Percentiles rank a stretch among this genome's conserved stretches.
Evolutionary conservation across 345 rosid genomes (phyloP).

Genomic region (Eucalyptus brandiana): DNA sequence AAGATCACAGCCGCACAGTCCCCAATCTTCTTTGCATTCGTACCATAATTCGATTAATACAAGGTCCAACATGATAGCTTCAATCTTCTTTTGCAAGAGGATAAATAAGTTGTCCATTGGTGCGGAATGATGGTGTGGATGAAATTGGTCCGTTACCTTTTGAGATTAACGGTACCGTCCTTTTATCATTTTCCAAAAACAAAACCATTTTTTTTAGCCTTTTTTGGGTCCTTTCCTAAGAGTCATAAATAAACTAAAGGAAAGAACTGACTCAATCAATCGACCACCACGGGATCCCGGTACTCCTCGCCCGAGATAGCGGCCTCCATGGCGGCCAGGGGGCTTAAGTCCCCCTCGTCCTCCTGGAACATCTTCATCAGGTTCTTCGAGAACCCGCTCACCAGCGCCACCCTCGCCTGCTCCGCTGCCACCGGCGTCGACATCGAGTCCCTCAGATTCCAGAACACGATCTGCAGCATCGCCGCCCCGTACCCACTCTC

Average conservation of each 20-base stretch:
- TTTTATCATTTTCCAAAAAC: no score
- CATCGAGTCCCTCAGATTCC: slow-evolving; percentile 46
- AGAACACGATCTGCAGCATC: slow-evolving; percentile 50
- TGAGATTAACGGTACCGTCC: no score
- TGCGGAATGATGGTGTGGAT: no score
- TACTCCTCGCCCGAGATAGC: slow-evolving; percentile 37
- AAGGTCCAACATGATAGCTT: not conserved
- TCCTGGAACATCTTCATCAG: slow-evolving; percentile 40
- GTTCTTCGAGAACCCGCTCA: slow-evolving; percentile 64
- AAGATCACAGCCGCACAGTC: not conserved
- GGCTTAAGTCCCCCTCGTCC: slow-evolving; percentile 15
- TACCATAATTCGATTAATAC: not conserved
- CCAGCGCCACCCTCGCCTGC: slow-evolving; percentile 40
- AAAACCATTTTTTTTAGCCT: not conserved
- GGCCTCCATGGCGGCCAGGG: slow-evolving; percentile 22
- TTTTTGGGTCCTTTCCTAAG: not conserved
- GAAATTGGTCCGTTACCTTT: no score
- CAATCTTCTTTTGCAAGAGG: not conserved
- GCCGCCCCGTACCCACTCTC: slow-evolving; percentile 33
- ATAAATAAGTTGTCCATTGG: no score
- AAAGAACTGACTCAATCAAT: not conserved
- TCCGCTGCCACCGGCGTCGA: slow-evolving; percentile 28
- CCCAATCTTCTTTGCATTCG: not conserved
- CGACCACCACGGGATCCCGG: slow-evolving; percentile 17
- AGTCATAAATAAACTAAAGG: not conserved